phyloP scores from a whole-genome alignment of 2,329 filamentous ascomycete species.

The Macrophomina phaseolina region DNA sequence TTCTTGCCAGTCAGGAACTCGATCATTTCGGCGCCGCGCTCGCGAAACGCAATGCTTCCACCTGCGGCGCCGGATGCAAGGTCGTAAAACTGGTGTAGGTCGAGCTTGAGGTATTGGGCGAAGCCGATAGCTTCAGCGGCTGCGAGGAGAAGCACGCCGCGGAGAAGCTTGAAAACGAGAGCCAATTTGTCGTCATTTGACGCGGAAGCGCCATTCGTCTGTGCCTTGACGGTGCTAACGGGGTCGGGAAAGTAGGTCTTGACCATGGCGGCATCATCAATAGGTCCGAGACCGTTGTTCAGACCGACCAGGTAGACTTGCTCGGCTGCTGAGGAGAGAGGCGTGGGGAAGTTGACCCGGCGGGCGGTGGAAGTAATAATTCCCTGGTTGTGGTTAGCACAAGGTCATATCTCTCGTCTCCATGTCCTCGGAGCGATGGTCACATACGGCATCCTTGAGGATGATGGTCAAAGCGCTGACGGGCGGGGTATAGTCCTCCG shows the following conservation, averaged over 20 bases:
- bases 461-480: slow-evolving; percentile 54
- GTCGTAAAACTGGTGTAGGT: slow-evolving; percentile 44
- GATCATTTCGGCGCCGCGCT: slow-evolving; percentile 41
- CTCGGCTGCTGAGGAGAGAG: slow-evolving; percentile 67
- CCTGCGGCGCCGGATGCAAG: slow-evolving; percentile 45
- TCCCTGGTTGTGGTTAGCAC: slow-evolving; percentile 41
- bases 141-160: slow-evolving; percentile 43
- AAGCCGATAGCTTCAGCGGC: slow-evolving; percentile 46
- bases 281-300: slow-evolving; percentile 60
- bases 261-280: slow-evolving; percentile 63
- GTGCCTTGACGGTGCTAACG: slow-evolving; percentile 40
- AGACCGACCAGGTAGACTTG: slow-evolving; percentile 68
- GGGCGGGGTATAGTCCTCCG: slow-evolving; percentile 56
- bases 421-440: too few relatives aligned
- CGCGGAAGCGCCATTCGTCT: slow-evolving; percentile 35
- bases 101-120: slow-evolving; percentile 45
- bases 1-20: slow-evolving; percentile 38
- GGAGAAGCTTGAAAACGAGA: slow-evolving; percentile 43
- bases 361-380: slow-evolving; percentile 73
- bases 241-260: slow-evolving; percentile 57
- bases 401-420: neutral
- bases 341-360: slow-evolving; percentile 62
- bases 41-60: slow-evolving; percentile 43
- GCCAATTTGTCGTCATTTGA: slow-evolving; percentile 36
- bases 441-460: slow-evolving; percentile 51